A percentile compares a stretch with the other conserved stretches of the same genome.
Evolutionary conservation across 306 rosid genomes (phyloP).

Genomic region (Canavalia ensiformis): DNA sequence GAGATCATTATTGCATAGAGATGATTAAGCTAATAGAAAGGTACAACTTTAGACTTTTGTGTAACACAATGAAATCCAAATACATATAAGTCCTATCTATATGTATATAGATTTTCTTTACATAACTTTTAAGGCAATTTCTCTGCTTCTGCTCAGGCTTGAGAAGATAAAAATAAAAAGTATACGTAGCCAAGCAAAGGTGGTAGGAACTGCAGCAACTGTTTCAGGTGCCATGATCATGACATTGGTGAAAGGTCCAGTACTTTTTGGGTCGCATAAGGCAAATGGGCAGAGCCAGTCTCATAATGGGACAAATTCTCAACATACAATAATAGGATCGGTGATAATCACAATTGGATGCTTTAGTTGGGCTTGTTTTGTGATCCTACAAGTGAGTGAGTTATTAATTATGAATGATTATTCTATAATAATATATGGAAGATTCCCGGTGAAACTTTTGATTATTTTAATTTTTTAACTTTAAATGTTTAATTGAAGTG

Average conservation of each 20-base stretch:
- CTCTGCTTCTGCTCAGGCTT: constrained; percentile 55
- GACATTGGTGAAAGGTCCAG: constrained; percentile 85
- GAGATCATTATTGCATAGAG: neutral
- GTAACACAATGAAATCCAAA: too few relatives aligned
- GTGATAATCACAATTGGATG: constrained; percentile 77
- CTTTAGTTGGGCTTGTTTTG: constrained; percentile 82
- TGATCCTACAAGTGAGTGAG: constrained; percentile 73
- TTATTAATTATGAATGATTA: neutral
- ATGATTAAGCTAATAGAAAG: neutral
- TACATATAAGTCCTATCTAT: too few relatives aligned
- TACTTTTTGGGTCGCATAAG: constrained; percentile 59
- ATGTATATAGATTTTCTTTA: too few relatives aligned
- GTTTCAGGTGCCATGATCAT: constrained; percentile 90
- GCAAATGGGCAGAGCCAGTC: constrained; percentile 20
- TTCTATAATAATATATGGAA: neutral
- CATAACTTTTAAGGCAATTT: constrained; percentile 1
- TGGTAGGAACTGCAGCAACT: constrained; percentile 81
- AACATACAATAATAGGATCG: constrained; percentile 70
- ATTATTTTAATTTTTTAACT: too few relatives aligned
- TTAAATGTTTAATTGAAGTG: neutral
- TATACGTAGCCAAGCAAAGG: constrained; percentile 78
- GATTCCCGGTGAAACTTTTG: neutral
- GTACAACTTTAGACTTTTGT: too few relatives aligned
- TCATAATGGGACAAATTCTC: constrained; percentile 50
- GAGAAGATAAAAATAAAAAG: constrained; percentile 71